Evolutionary conservation across 208 protist genomes (phyloP).

Genomic region (Leishmania amazonensis): DNA sequence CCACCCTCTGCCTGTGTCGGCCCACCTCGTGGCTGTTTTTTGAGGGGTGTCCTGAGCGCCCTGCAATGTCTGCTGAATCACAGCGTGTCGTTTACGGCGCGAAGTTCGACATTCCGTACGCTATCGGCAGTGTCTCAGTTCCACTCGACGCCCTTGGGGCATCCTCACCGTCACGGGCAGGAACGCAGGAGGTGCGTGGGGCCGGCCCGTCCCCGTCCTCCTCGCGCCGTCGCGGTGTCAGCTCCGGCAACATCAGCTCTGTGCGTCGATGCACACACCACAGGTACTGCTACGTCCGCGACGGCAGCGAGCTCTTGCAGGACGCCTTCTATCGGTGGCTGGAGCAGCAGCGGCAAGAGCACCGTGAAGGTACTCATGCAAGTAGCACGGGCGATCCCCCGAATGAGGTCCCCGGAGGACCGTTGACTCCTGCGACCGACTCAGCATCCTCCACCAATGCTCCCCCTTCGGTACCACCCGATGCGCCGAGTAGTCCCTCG

Average conservation of each 20-base stretch:
- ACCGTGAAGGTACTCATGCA: background rate
- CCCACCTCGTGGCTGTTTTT: background rate
- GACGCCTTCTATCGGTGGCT: constrained; percentile 80
- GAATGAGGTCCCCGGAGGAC: background rate
- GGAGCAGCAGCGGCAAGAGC: constrained; percentile 7
- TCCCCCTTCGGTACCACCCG: background rate
- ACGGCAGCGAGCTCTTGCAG: constrained; percentile 46
- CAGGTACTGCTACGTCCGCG: constrained; percentile 81
- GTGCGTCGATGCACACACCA: constrained; percentile 67
- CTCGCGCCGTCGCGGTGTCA: constrained; percentile 17
- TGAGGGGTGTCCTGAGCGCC: background rate
- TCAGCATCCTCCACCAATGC: background rate
- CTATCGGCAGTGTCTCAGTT: constrained; percentile 50
- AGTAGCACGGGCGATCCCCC: background rate
- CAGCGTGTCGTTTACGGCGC: constrained; percentile 61
- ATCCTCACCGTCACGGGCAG: background rate
- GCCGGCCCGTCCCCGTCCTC: background rate
- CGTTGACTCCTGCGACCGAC: background rate
- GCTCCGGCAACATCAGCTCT: constrained; percentile 31
- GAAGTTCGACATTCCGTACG: constrained; percentile 61
- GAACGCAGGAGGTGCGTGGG: background rate
- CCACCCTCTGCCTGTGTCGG: background rate
- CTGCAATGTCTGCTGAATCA: constrained; percentile 14
- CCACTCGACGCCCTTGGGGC: constrained; percentile 28
- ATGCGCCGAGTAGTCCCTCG: constrained; percentile 39